Percentiles rank a stretch among this genome's conserved stretches.
These are phyloP conservation scores for Lactifluus pinguis DNA, from an alignment of 768 basidiomycete genomes.

Conservation along the genomic window DNA sequence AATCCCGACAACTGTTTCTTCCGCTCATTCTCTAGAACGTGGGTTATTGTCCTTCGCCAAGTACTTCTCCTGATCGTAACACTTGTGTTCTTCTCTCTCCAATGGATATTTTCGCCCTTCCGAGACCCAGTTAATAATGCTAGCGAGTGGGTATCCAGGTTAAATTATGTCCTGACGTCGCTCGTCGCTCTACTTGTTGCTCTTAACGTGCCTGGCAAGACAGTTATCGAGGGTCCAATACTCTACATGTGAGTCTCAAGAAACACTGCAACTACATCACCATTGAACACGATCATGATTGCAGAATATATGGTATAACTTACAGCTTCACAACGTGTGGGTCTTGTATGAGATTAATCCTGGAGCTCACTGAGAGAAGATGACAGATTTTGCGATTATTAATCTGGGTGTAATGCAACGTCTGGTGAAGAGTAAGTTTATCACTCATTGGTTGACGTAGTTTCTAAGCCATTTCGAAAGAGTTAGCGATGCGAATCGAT, in stretches of 20 bases:
- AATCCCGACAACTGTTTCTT: constrained; percentile 69
- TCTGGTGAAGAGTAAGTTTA: constrained; percentile 48
- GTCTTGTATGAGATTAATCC: constrained; percentile 17
- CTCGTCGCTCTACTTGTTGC: constrained; percentile 54
- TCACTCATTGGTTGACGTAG: background rate
- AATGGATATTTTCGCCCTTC: constrained; percentile 56
- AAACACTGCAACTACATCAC: background rate
- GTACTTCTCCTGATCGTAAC: constrained; percentile 48
- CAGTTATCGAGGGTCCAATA: constrained; percentile 50
- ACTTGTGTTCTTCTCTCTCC: constrained; percentile 49
- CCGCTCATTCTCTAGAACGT: constrained; percentile 40
- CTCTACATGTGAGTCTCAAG: constrained; percentile 47
- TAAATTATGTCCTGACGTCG: constrained; percentile 62
- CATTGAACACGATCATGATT: background rate
- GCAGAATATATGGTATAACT: constrained; percentile 43
- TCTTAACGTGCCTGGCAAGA: constrained; percentile 44
- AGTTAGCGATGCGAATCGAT: constrained; percentile 54
- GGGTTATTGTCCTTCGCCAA: constrained; percentile 52
- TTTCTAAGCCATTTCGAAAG: constrained; percentile 26
- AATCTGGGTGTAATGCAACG: constrained; percentile 42
- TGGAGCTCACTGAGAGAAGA: constrained; percentile 13
- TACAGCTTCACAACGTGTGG: constrained; percentile 62
- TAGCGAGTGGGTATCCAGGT: constrained; percentile 62
- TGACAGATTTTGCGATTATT: constrained; percentile 55
- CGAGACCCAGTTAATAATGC: constrained; percentile 65